A percentile compares a stretch with the other conserved stretches of the same genome.
Evolutionary conservation across 176 grass and related monocot species (phyloP).

Genomic region (Dactylis glomerata): DNA sequence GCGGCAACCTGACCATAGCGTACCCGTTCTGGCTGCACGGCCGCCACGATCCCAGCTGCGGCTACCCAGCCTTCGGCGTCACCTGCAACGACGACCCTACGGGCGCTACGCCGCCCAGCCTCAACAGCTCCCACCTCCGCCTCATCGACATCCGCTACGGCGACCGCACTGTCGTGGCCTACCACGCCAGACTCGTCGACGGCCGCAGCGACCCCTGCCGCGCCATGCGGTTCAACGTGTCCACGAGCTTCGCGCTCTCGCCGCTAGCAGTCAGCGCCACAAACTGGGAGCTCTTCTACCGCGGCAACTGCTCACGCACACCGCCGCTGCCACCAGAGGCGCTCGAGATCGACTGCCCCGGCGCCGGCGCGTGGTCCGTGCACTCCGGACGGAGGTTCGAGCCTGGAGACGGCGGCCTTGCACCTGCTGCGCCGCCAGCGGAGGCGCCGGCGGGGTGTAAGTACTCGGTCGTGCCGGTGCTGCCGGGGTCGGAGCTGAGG

Average conservation of each 20-base stretch:
- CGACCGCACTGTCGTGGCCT: constrained; percentile 41
- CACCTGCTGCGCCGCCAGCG: background rate
- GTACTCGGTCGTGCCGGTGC: constrained; percentile 29
- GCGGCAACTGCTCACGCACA: constrained; percentile 32
- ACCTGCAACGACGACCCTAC: constrained; percentile 12
- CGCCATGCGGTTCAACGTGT: constrained; percentile 32
- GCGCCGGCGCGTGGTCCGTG: background rate
- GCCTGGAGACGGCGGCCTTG: too few relatives aligned
- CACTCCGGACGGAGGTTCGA: background rate
- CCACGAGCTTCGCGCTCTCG: constrained; percentile 24
- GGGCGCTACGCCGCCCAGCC: constrained; percentile 4
- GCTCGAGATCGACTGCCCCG: background rate
- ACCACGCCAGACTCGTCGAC: background rate
- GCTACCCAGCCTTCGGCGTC: constrained; percentile 49
- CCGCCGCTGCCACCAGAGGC: background rate
- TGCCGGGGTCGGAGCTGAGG: constrained; percentile 30
- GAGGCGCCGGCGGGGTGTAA: background rate
- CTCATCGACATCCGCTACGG: constrained; percentile 42
- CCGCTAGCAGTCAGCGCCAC: constrained; percentile 14
- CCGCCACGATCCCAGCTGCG: constrained; percentile 33
- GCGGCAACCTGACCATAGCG: constrained; percentile 40
- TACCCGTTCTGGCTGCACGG: constrained; percentile 68
- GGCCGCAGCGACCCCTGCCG: background rate
- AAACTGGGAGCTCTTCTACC: constrained; percentile 47
- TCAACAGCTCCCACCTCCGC: constrained; percentile 27